A percentile compares a stretch with the other conserved stretches of the same genome.
Conservation (phyloP, 208 protist genomes). For the Trypanosoma platydactyli region DNA sequence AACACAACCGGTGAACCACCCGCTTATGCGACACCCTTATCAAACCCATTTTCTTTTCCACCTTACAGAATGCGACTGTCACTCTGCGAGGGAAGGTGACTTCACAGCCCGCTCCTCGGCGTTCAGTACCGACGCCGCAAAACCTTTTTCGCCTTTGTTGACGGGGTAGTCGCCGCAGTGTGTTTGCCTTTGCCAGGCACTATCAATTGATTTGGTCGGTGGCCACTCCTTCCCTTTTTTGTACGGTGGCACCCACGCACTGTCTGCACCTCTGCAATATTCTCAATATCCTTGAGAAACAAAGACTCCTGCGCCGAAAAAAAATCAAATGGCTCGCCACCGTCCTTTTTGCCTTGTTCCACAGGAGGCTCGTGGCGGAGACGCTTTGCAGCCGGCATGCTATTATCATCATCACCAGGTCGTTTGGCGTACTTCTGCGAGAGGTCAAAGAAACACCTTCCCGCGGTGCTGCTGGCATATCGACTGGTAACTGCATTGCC, state of each 20-base stretch:
- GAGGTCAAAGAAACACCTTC: conserved; percentile 50
- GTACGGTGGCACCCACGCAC: conserved; percentile 19
- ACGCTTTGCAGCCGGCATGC: conserved; percentile 25
- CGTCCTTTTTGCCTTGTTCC: conserved; percentile 29
- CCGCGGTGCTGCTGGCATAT: neutral
- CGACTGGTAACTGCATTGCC: neutral
- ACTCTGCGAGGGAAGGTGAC: too few relatives aligned
- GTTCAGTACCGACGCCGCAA: conserved; percentile 20
- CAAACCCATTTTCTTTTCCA: too few relatives aligned
- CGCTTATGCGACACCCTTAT: too few relatives aligned
- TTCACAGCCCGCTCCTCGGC: too few relatives aligned
- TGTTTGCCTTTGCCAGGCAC: neutral
- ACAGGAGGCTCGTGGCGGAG: conserved; percentile 47
- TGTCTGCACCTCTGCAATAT: conserved; percentile 58
- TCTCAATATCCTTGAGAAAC: conserved; percentile 72
- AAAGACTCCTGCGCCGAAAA: conserved; percentile 64
- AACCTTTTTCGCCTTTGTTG: conserved; percentile 10
- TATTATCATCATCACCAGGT: neutral
- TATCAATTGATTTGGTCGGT: neutral
- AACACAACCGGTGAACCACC: too few relatives aligned
- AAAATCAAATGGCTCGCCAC: conserved; percentile 54
- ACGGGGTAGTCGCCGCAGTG: neutral
- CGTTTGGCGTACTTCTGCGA: conserved; percentile 34
- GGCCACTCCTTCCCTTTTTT: conserved; percentile 1
- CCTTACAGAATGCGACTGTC: too few relatives aligned